Conservation (phyloP, 2,329 filamentous ascomycete species). For the Aureobasidium sp. region DNA sequence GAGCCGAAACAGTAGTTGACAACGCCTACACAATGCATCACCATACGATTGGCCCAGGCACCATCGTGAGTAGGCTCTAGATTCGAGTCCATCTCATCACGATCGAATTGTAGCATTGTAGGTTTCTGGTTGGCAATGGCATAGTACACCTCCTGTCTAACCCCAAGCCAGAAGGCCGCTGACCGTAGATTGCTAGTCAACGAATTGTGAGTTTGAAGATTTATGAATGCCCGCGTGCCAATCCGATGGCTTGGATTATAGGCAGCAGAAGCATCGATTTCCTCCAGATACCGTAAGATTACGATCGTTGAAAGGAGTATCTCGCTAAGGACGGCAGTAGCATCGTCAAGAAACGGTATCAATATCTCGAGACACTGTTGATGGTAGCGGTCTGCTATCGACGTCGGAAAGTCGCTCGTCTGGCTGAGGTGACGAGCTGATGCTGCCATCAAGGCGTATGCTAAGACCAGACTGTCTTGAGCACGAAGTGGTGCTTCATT, state of each 20-base stretch:
- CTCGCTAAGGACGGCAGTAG: slow-evolving; percentile 37
- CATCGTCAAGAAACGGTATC: slow-evolving; percentile 38
- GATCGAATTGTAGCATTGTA: slow-evolving; percentile 44
- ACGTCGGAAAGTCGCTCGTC: slow-evolving; percentile 18
- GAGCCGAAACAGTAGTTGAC: slow-evolving; percentile 54
- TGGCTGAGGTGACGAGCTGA: slow-evolving; percentile 42
- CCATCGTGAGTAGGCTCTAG: slow-evolving; percentile 43
- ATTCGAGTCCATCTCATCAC: too few species aligned
- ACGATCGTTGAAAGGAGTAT: slow-evolving; percentile 48
- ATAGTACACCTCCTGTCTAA: slow-evolving; percentile 52
- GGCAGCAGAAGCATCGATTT: slow-evolving; percentile 37
- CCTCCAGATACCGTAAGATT: slow-evolving; percentile 49
- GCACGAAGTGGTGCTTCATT: slow-evolving; percentile 46
- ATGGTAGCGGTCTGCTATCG: slow-evolving; percentile 45
- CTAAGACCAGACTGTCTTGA: slow-evolving; percentile 41
- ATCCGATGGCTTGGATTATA: slow-evolving; percentile 22
- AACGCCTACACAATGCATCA: slow-evolving; percentile 55
- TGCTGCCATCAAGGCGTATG: slow-evolving; percentile 50
- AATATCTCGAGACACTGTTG: slow-evolving; percentile 44
- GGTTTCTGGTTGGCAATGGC: slow-evolving; percentile 33
- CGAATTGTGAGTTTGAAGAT: slow-evolving; percentile 22
- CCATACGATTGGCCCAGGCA: slow-evolving; percentile 52
- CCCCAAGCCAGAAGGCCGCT: slow-evolving; percentile 48
- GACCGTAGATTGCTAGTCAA: slow-evolving; percentile 33
- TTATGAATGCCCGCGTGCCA: slow-evolving; percentile 29